Conservation (phyloP, 495 filamentous ascomycete species). For the Chaetomidium leptoderma region DNA sequence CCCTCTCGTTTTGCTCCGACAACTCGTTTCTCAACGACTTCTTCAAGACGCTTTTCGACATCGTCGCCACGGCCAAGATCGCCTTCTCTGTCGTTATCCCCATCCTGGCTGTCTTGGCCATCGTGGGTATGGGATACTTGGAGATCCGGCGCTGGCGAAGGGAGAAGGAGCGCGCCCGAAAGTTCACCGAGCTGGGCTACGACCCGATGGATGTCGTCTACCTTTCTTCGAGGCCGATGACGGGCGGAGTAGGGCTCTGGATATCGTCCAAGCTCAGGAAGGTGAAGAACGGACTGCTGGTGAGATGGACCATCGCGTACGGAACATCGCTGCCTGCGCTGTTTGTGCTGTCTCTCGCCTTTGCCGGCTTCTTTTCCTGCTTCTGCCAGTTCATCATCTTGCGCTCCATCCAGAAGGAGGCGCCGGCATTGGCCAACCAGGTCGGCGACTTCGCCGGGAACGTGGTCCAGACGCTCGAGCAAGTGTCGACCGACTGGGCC, state of each 20-base stretch:
- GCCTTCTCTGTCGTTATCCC: slow-evolving; percentile 69
- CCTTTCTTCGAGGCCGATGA: slow-evolving; percentile 74
- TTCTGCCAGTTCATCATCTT: slow-evolving; percentile 82
- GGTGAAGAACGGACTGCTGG: slow-evolving; percentile 62
- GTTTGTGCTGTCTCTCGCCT: slow-evolving; percentile 77
- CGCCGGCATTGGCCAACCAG: slow-evolving; percentile 68
- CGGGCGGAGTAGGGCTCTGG: slow-evolving; percentile 66
- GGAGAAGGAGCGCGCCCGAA: slow-evolving; percentile 62
- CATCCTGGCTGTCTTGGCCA: slow-evolving; percentile 61
- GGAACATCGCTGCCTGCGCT: slow-evolving; percentile 78
- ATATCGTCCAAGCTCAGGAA: slow-evolving; percentile 60
- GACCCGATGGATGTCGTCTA: slow-evolving; percentile 89
- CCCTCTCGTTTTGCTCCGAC: slow-evolving; percentile 80
- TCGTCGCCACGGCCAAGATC: slow-evolving; percentile 59
- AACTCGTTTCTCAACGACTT: slow-evolving; percentile 81
- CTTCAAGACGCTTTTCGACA: slow-evolving; percentile 64
- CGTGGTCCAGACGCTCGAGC: slow-evolving; percentile 66
- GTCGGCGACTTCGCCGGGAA: slow-evolving; percentile 78
- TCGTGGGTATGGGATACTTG: slow-evolving; percentile 66
- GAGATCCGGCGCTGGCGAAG: slow-evolving; percentile 76
- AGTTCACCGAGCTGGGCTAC: slow-evolving; percentile 58
- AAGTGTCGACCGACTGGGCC: slow-evolving; percentile 75
- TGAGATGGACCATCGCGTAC: slow-evolving; percentile 85
- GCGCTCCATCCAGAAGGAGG: slow-evolving; percentile 63
- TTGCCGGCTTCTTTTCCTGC: slow-evolving; percentile 81